Evolutionary conservation across 306 rosid genomes (phyloP), one percentile per base, ranked within the genome.

Genomic region (Vigna radiata): DNA sequence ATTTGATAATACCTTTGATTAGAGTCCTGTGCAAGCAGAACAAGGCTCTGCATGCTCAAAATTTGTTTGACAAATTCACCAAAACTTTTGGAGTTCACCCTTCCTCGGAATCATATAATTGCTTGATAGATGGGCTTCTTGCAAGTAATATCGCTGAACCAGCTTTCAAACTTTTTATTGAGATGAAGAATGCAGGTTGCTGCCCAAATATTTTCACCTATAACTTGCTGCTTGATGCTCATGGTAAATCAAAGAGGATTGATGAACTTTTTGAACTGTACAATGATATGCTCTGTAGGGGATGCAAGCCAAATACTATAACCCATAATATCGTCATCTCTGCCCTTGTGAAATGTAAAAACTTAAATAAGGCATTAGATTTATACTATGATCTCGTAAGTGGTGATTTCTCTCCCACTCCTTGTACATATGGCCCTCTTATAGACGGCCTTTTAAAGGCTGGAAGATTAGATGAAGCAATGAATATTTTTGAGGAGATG

Each of bases 361-460:
- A 73, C 70, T 43, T 94, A 56, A 81, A 85, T 49, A 81, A 79
- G 79, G 98, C 98, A 76, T 76, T 94, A 53, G 86, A 86, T 79
- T 84, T 90, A 46, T 95, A 89, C 83, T 95, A 87, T 76, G 97
- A 92, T 77, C 92, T 92, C 43, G 21, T 92, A 31, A 86, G 97
- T 84, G 88, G 87, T 47, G 92, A 88, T 83, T 95, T 92, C 87
- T 79, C 82, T 82, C 97, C 98, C 75, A 92, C 98, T 61, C 97
- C 97, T 47, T 87, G 91, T 82, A 92, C 98, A 44, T 95, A 86
- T 72, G 98, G 97, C 46, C 98, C 98, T 74, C 89, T 94, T 58
- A 77, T 94, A 68, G 95, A 88, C 39, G 98, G 96, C 58, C 97
- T 92, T 82, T 64, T 85, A 72, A 94, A 94, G 88, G 88, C 83